Evolutionary conservation across 2,329 filamentous ascomycete genomes (phyloP), one percentile per base, ranked within the genome.

Genomic region (Harringtonia lauricola): DNA sequence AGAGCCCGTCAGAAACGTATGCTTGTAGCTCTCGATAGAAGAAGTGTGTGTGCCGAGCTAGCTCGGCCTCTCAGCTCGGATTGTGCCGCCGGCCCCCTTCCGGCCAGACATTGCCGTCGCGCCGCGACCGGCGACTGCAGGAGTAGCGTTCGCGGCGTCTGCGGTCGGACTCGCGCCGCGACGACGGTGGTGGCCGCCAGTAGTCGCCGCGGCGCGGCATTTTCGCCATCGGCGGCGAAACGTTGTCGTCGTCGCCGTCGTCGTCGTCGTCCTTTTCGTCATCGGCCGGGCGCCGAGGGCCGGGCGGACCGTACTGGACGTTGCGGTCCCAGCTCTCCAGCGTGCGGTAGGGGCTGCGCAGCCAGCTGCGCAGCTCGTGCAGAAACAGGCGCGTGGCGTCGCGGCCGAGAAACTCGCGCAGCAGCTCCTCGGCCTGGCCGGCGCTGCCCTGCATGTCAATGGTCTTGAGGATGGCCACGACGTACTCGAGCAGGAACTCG

Each of bases 401-500:
- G 44, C 79, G 40, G 0, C 88, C 88, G 4, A 95, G 31, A 51
- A 88, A 92, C 39, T 92, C 86, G 19, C 76, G 67, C 31, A 95
- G 59, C 62, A 95, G 72, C 35, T 86, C 79, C 57, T 92, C 86
- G 0, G 87, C 86, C 53, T 85, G 78, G 0, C 87, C 88, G 33
- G 74, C 73, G 49, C 83, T 86, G 4, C 79, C 84, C 61, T 87
- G 87, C 5, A 89, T 71, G 55, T 95, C 87, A 15, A 92, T 77
- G 1, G 79, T 86, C 58, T 86, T 89, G 46, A 95, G 64, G 19
- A 95, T 83, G 10, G 83, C 83, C 34, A 95, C 64, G 42, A 94
- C 77, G 58, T 94, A 95, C 55, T 94, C 86, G 10, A 95, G 71
- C 12, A 95, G 61, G 49, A 89, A 94, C 55, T 94, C 88, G 8